Conservation (phyloP, 2,329 filamentous ascomycete species). For the Knufia petricola region DNA sequence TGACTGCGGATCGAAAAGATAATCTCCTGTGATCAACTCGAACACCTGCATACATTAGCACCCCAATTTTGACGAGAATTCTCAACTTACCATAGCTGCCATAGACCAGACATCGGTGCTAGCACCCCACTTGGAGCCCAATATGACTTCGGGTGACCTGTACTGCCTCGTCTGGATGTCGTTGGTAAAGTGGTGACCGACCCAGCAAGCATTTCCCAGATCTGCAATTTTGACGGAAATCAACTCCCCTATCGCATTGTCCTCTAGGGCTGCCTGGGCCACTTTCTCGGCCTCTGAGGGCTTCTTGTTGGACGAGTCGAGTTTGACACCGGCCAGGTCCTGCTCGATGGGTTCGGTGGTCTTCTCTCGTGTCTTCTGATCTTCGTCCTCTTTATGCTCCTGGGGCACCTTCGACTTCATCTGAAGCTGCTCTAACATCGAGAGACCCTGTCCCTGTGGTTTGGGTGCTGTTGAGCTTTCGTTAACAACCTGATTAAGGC, state of each 20-base stretch:
- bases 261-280: conserved; percentile 38
- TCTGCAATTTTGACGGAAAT: conserved; percentile 99
- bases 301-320: conserved; percentile 55
- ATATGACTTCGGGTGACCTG: conserved; percentile 89
- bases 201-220: conserved; percentile 96
- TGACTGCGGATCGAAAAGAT: conserved; percentile 95
- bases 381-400: conserved; percentile 14
- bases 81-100: conserved; percentile 78
- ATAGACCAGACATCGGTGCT: conserved; percentile 99
- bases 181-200: conserved; percentile 97
- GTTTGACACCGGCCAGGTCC: conserved; percentile 88
- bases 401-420: conserved; percentile 36
- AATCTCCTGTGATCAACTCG: conserved; percentile 95
- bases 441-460: conserved; percentile 31
- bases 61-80: neutral
- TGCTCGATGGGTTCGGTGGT: conserved; percentile 78
- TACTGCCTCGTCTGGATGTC: conserved; percentile 98
- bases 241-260: conserved; percentile 45
- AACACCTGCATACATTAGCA: conserved; percentile 57
- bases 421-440: conserved; percentile 51
- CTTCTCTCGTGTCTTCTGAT: conserved; percentile 45
- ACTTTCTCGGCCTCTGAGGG: conserved; percentile 50
- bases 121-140: conserved; percentile 97
- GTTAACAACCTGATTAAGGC: conserved; percentile 74
- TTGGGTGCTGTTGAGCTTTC: conserved; percentile 42